phyloP scores from a whole-genome alignment of 169 alveolate species.

The Plasmodium sp. region DNA sequence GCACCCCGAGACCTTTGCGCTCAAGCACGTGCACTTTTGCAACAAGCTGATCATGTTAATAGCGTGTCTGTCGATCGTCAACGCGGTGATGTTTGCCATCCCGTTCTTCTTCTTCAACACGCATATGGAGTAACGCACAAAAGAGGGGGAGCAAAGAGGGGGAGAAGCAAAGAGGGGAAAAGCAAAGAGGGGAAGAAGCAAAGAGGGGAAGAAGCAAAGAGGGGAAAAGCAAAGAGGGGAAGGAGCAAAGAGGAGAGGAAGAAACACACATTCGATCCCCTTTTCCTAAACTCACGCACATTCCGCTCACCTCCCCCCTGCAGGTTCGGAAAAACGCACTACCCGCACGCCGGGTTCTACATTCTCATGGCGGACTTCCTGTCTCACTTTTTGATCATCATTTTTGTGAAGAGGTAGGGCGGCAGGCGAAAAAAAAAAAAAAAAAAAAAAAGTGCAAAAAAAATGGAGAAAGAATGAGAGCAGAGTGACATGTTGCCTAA shows the following conservation, averaged over 20 bases:
- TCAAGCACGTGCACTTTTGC: slow-evolving; percentile 53
- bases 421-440: neutral
- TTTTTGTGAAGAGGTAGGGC: slow-evolving; percentile 52
- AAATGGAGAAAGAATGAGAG: neutral
- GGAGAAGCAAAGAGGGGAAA: neutral
- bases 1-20: slow-evolving; percentile 51
- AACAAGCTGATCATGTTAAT: slow-evolving; percentile 20
- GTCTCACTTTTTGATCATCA: slow-evolving; percentile 23
- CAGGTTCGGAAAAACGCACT: slow-evolving; percentile 20
- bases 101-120: slow-evolving; percentile 39
- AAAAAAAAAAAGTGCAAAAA: neutral
- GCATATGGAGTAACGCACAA: slow-evolving; percentile 11
- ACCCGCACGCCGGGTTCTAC: slow-evolving; percentile 40
- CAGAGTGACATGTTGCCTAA: neutral
- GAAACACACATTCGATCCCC: neutral
- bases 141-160: neutral
- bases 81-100: neutral
- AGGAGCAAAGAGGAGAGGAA: neutral
- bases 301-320: neutral
- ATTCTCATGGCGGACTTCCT: slow-evolving; percentile 36
- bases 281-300: neutral
- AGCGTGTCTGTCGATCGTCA: slow-evolving; percentile 14
- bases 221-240: neutral
- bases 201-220: neutral
- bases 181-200: neutral